Evolutionary conservation across 192 early-diverging fungal species (phyloP).

Genomic region (Thamnidium elegans): DNA sequence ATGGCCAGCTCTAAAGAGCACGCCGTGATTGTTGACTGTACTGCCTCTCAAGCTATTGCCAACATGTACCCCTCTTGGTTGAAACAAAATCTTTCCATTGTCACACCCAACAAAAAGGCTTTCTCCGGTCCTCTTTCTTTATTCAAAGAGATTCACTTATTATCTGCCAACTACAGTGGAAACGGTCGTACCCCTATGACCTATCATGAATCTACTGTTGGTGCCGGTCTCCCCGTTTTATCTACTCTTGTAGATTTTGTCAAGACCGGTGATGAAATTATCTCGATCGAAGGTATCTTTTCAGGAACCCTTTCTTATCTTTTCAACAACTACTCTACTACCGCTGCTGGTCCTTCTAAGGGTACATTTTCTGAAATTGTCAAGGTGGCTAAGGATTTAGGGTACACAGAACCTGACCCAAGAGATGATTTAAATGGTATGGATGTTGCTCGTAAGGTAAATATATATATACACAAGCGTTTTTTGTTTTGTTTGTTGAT

Average conservation of each 20-base stretch:
- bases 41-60: slow-evolving; percentile 79
- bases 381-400: slow-evolving; percentile 82
- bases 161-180: slow-evolving; percentile 35
- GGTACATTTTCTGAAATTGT: slow-evolving; percentile 88
- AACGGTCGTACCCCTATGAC: slow-evolving; percentile 57
- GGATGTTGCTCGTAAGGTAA: slow-evolving; percentile 97
- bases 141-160: slow-evolving; percentile 70
- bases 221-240: slow-evolving; percentile 94
- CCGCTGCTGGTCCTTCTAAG: slow-evolving; percentile 39
- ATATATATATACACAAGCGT: neutral
- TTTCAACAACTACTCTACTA: slow-evolving; percentile 93
- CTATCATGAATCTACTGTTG: slow-evolving; percentile 95
- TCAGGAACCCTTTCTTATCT: slow-evolving; percentile 95
- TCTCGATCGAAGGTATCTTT: slow-evolving; percentile 95
- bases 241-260: slow-evolving; percentile 88
- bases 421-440: slow-evolving; percentile 98
- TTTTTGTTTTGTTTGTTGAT: neutral
- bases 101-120: slow-evolving; percentile 98
- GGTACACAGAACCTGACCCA: slow-evolving; percentile 98
- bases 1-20: slow-evolving; percentile 50
- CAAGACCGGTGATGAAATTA: slow-evolving; percentile 89
- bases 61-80: slow-evolving; percentile 83
- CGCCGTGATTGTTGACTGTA: slow-evolving; percentile 88
- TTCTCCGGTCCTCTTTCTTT: slow-evolving; percentile 76
- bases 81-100: slow-evolving; percentile 71